Conservation (phyloP, 2,329 filamentous ascomycete species). For the Nemania sp. region DNA sequence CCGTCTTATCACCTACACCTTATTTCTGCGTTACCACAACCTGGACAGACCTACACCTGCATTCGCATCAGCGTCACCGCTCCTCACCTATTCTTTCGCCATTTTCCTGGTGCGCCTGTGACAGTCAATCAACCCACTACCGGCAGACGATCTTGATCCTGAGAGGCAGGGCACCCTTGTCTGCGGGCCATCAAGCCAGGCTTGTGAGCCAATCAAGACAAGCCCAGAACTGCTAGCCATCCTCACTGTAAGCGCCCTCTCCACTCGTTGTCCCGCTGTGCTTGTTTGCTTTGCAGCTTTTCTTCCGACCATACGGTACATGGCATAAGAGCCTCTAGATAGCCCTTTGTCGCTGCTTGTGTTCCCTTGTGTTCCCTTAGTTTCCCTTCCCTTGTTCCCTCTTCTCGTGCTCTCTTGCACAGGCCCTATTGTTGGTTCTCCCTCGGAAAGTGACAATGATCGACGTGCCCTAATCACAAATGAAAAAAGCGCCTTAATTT, state of each 20-base stretch:
- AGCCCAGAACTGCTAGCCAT: not conserved
- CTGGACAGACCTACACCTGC: conserved; percentile 24
- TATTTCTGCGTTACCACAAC: not conserved
- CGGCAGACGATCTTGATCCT: not conserved
- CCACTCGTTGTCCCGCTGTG: no score
- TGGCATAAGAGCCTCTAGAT: not conserved
- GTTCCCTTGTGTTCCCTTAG: no score
- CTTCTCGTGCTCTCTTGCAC: conserved; percentile 26
- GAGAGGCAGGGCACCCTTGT: not conserved
- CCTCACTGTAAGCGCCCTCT: conserved; percentile 12
- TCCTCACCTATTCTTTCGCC: not conserved
- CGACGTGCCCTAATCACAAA: conserved; percentile 11
- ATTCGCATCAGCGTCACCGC: conserved; percentile 14
- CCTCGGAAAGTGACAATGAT: conserved; percentile 13
- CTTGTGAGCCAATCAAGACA: not conserved
- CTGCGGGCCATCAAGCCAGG: not conserved
- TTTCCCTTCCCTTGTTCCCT: conserved; percentile 6
- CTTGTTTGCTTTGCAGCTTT: not conserved
- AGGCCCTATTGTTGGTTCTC: conserved; percentile 30
- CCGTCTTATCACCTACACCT: conserved; percentile 9
- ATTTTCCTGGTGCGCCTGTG: conserved; percentile 1
- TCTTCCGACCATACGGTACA: not conserved
- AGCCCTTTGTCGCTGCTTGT: conserved; percentile 14
- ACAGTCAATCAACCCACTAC: not conserved
- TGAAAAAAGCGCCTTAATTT: conserved; percentile 6